Evolutionary conservation across 495 filamentous ascomycete genomes (phyloP), one percentile per base, ranked within the genome.

Genomic region (Terfezia claveryi): DNA sequence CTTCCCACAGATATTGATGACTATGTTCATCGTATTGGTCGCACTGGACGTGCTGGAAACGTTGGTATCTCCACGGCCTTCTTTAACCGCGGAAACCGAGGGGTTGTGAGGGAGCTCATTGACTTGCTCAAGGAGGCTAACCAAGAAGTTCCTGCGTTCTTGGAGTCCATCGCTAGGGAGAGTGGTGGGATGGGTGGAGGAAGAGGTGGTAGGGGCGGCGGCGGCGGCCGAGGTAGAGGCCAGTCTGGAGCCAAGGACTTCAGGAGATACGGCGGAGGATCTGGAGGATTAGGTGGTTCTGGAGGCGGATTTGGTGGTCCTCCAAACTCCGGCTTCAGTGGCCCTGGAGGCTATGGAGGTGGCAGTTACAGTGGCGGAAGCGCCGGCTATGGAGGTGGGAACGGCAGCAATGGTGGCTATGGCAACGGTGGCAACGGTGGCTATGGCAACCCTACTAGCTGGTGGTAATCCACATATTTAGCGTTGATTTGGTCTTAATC

Each of bases 11-110:
- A 98, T 66, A 94, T 98, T 62, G 91, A 98, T 64, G 91, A 98
- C 73, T 98, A 98, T 63, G 92, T 98, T 56, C 91, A 98, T 72
- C 85, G 91, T 69, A 98, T 96, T 67, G 91, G 91, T 80, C 92
- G 91, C 88, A 98, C 91, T 56, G 91, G 92, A 64, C 91, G 91
- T 83, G 92, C 92, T 56, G 91, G 91, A 67, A 98, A 98, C 74
- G 95, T 89, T 59, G 91, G 91, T 80, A 84, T 94, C 57, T 85
- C 91, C 9, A 98, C 91, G 55, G 89, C 92, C 51, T 98, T 98
- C 77, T 96, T 95, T 80, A 98, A 98, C 79, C 91, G 91, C 66
- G 87, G 87, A 62, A 98, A 98, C 77, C 85, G 91, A 59, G 91
- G 88, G 69, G 84, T 98, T 59, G 91, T 94, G 52, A 81, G 87